A percentile compares a stretch with the other conserved stretches of the same genome.
These are phyloP conservation scores for Eucalyptus erythrocorys DNA, from an alignment of 345 rosid genomes.

Conservation along the genomic window DNA sequence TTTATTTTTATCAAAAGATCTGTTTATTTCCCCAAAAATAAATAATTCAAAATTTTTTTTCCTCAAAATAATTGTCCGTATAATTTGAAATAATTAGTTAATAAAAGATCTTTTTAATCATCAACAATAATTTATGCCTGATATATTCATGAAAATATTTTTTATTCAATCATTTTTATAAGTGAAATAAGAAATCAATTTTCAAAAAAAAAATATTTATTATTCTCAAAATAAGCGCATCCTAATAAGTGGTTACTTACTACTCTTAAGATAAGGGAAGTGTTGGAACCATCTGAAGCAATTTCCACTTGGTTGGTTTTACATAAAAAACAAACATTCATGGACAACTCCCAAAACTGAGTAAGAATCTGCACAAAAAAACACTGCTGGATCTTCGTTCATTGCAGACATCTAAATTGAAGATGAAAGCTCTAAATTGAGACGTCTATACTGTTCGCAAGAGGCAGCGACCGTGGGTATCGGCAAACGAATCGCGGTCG, in stretches of 20 bases:
- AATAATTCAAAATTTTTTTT: too few species aligned
- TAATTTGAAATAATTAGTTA: too few species aligned
- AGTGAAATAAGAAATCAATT: too few species aligned
- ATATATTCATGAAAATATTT: too few species aligned
- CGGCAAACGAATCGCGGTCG: not conserved
- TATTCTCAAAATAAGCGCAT: rapidly evolving
- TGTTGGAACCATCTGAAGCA: not conserved
- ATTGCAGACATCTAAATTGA: not conserved
- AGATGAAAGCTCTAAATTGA: not conserved
- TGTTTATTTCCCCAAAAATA: too few species aligned
- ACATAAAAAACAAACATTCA: not conserved
- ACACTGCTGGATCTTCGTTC: not conserved
- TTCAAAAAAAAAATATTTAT: rapidly evolving
- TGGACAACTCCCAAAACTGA: not conserved
- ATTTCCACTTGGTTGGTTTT: not conserved
- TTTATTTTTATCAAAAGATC: not conserved
- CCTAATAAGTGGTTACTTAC: not conserved
- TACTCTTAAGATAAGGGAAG: not conserved
- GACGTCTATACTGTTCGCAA: not conserved
- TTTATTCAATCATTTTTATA: too few species aligned
- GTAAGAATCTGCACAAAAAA: not conserved
- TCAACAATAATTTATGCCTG: too few species aligned
- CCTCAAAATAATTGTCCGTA: too few species aligned
- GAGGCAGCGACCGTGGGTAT: not conserved
- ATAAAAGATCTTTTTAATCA: too few species aligned